These are phyloP conservation scores for Coniochaeta sp. DNA, from an alignment of 2,329 filamentous ascomycete genomes.

Conservation along the genomic window DNA sequence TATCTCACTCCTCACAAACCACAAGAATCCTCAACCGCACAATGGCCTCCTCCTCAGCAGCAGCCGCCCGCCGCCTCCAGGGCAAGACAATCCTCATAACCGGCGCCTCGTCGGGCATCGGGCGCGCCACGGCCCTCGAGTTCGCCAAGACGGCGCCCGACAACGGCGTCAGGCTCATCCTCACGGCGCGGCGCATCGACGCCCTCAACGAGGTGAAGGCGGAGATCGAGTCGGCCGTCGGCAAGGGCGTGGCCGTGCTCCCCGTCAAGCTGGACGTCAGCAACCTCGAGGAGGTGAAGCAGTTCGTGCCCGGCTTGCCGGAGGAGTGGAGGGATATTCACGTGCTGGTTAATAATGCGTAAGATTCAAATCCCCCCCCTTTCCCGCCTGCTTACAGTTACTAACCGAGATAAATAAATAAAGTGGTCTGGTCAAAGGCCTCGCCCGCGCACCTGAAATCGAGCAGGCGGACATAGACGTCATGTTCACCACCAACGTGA, in stretches of 20 bases:
- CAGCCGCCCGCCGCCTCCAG: slow-evolving; percentile 75
- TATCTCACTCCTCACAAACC: background rate
- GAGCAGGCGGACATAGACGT: slow-evolving; percentile 70
- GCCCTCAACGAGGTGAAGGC: slow-evolving; percentile 66
- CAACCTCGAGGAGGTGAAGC: slow-evolving; percentile 64
- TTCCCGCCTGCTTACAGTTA: background rate
- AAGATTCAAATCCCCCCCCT: slow-evolving; percentile 26
- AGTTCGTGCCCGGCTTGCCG: slow-evolving; percentile 67
- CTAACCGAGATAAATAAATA: background rate
- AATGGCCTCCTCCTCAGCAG: slow-evolving; percentile 56
- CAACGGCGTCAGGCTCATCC: slow-evolving; percentile 66
- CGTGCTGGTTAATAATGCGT: slow-evolving; percentile 95
- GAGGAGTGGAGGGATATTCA: slow-evolving; percentile 80
- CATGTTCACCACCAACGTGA: slow-evolving; percentile 94
- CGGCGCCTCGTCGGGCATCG: slow-evolving; percentile 90
- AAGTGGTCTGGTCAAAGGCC: slow-evolving; percentile 82
- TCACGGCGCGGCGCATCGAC: slow-evolving; percentile 84
- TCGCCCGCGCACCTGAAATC: slow-evolving; percentile 81
- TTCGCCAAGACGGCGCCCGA: slow-evolving; percentile 81
- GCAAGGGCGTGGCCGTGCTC: slow-evolving; percentile 72
- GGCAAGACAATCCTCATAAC: slow-evolving; percentile 93
- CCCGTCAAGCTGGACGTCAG: slow-evolving; percentile 84
- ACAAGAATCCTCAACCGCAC: slow-evolving; percentile 35
- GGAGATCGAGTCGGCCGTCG: slow-evolving; percentile 71
- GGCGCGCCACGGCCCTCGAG: slow-evolving; percentile 74